These are phyloP conservation scores for Apiotrichum montevideense DNA, from an alignment of 1,284 basidiomycete genomes.

Conservation along the genomic window DNA sequence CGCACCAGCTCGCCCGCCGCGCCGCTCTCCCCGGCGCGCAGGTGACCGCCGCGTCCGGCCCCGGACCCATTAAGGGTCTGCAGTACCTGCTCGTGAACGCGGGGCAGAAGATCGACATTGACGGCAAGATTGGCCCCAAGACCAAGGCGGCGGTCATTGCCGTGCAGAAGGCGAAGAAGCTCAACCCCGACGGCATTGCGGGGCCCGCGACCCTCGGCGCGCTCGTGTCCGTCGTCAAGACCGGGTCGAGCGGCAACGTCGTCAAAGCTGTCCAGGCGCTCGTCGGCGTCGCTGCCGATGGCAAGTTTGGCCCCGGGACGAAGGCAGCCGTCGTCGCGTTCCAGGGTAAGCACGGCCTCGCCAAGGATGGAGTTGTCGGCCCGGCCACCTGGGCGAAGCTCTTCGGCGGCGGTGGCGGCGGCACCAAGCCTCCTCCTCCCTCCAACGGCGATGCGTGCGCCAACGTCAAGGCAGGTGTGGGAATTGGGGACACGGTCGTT, in stretches of 20 bases:
- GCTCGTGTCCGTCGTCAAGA: neutral
- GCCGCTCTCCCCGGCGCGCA: neutral
- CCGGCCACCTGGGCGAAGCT: conserved; percentile 1
- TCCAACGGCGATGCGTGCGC: too few relatives aligned
- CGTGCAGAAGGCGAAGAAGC: neutral
- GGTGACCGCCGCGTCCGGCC: neutral
- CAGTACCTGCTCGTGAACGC: conserved; percentile 3
- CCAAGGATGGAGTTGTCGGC: conserved; percentile 4
- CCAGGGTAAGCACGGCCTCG: neutral
- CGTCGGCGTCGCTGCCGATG: neutral
- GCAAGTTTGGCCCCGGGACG: conserved; percentile 5
- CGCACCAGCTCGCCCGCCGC: neutral
- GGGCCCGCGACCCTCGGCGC: conserved; percentile 11
- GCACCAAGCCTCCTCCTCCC: too few relatives aligned
- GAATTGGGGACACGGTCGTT: neutral
- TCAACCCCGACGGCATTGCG: neutral
- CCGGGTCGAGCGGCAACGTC: neutral
- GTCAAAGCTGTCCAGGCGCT: conserved; percentile 2
- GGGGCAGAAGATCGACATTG: neutral
- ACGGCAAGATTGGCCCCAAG: conserved; percentile 6
- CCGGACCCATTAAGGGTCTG: neutral
- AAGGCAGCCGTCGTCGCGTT: neutral
- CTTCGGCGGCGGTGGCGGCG: neutral
- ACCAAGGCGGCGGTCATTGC: neutral
- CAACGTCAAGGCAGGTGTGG: too few relatives aligned